Conservation (phyloP, 768 basidiomycete genomes). For the Leccinum subgranulosum region DNA sequence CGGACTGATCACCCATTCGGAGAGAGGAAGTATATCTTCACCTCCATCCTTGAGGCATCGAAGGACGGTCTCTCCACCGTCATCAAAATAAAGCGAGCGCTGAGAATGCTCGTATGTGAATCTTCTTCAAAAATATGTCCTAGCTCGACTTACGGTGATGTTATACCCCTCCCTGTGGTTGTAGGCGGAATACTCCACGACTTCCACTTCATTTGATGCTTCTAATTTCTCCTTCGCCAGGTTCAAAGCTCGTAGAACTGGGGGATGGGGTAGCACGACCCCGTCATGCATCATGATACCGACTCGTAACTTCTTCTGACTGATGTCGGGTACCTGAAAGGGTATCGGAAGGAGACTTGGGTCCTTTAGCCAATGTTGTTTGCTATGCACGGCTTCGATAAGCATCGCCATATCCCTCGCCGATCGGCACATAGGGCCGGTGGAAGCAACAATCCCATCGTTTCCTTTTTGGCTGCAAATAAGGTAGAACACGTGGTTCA, state of each 20-base stretch:
- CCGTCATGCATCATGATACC: conserved; percentile 35
- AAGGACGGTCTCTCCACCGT: conserved; percentile 33
- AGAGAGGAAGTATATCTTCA: conserved; percentile 35
- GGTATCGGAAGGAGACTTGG: conserved; percentile 33
- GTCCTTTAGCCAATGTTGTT: conserved; percentile 42
- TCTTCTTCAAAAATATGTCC: too few species aligned
- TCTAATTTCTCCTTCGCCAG: conserved; percentile 34
- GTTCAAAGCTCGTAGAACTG: conserved; percentile 39
- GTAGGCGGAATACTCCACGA: conserved; percentile 36
- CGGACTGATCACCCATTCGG: conserved; percentile 35
- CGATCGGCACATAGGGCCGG: conserved; percentile 28
- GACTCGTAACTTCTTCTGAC: conserved; percentile 28
- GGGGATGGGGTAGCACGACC: conserved; percentile 39
- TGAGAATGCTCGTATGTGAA: conserved; percentile 5
- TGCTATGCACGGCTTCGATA: conserved; percentile 22
- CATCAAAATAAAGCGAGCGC: conserved; percentile 38
- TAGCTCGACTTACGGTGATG: conserved; percentile 27
- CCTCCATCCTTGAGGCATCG: conserved; percentile 25
- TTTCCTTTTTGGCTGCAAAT: conserved; percentile 23
- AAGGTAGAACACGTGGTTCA: conserved; percentile 7
- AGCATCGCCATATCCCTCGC: conserved; percentile 25
- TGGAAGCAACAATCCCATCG: conserved; percentile 9
- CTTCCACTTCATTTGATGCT: conserved; percentile 32
- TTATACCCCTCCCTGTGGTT: conserved; percentile 33
- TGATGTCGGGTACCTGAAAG: conserved; percentile 21